Percentiles rank a stretch among this genome's conserved stretches.
These are phyloP conservation scores for Coprinopsis strossmayeri DNA, from an alignment of 768 basidiomycete species.

Conservation along the genomic window DNA sequence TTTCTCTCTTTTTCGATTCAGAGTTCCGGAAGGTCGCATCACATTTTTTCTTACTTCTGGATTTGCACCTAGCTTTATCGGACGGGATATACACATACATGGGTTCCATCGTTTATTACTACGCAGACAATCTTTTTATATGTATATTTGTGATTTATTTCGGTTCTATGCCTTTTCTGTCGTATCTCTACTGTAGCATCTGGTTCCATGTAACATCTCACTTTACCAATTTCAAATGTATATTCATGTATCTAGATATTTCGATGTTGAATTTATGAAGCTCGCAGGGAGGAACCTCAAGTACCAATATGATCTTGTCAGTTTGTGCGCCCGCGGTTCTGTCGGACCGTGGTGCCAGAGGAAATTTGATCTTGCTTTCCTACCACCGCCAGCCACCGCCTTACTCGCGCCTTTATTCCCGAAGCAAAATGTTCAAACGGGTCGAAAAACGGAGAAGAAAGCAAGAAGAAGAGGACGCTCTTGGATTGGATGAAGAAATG, in stretches of 20 bases:
- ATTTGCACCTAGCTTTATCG: no score
- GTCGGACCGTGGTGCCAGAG: no score
- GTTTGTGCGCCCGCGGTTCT: no score
- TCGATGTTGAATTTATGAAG: no score
- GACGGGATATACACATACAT: no score
- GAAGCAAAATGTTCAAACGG: conserved; percentile 65
- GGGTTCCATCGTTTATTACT: no score
- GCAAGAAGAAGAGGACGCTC: conserved; percentile 56
- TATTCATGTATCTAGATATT: no score
- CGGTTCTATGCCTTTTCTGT: not conserved
- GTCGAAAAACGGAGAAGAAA: conserved; percentile 60
- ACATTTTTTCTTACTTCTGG: no score
- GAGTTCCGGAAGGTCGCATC: no score
- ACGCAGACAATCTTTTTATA: not conserved
- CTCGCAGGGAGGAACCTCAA: no score
- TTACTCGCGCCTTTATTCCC: not conserved
- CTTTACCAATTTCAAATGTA: not conserved
- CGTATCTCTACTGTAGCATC: not conserved
- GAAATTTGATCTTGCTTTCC: not conserved
- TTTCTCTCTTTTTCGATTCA: no score
- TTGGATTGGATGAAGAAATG: conserved; percentile 58
- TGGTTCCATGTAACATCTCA: not conserved
- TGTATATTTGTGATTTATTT: not conserved
- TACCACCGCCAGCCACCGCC: not conserved
- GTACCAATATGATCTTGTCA: no score